Percentiles rank a stretch among this genome's conserved stretches.
These are phyloP conservation scores for Periglandula ipomoeae DNA, from an alignment of 2,329 filamentous ascomycete species.

Conservation along the genomic window DNA sequence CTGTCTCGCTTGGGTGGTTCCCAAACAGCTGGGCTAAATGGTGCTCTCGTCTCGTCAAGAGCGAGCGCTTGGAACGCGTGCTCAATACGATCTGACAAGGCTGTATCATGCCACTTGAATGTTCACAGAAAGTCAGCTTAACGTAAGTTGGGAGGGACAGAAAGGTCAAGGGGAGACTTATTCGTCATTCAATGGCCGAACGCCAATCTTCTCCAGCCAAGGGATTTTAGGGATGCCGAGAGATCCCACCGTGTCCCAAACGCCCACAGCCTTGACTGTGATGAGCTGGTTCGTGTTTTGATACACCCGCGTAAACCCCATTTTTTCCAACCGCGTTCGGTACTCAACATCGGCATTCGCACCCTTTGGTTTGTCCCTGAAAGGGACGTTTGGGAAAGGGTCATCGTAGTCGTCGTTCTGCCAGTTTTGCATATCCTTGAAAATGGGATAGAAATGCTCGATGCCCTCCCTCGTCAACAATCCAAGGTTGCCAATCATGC, in stretches of 20 bases:
- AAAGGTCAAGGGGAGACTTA: conserved; percentile 26
- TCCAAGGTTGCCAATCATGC: conserved; percentile 41
- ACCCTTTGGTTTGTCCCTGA: conserved; percentile 39
- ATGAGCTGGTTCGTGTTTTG: conserved; percentile 33
- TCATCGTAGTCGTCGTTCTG: conserved; percentile 34
- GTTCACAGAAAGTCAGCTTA: conserved; percentile 26
- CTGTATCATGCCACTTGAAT: conserved; percentile 45
- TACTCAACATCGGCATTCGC: conserved; percentile 32
- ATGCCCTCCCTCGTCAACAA: conserved; percentile 44
- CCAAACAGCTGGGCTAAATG: conserved; percentile 49
- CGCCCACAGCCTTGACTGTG: conserved; percentile 34
- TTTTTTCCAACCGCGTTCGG: conserved; percentile 33
- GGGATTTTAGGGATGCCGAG: conserved; percentile 36
- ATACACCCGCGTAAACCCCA: conserved; percentile 33
- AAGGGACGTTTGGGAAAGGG: conserved; percentile 36
- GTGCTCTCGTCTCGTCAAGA: conserved; percentile 44
- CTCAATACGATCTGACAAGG: conserved; percentile 41
- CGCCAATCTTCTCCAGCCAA: conserved; percentile 37
- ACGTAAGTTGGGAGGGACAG: neutral
- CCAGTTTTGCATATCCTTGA: conserved; percentile 49
- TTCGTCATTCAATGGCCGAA: conserved; percentile 35
- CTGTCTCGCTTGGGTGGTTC: conserved; percentile 31
- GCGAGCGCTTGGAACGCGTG: conserved; percentile 52
- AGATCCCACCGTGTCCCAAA: conserved; percentile 37
- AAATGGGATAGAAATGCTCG: conserved; percentile 45